Percentiles rank a stretch among this genome's conserved stretches.
Conservation (phyloP, 2,329 filamentous ascomycete species). For the Diplodia intermedia region DNA sequence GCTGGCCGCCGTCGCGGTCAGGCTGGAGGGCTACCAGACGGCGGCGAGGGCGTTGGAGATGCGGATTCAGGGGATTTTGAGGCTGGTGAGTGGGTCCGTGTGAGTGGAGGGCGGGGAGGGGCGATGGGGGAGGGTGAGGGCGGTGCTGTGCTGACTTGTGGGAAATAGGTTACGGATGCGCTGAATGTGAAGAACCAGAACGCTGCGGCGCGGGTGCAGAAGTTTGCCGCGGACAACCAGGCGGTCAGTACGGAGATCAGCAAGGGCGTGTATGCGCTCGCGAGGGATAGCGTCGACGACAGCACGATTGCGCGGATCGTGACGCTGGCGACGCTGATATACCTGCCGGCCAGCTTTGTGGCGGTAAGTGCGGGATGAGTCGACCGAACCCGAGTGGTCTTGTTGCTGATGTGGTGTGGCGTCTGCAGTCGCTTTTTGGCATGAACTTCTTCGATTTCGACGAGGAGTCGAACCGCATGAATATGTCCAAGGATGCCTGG, state of each 20-base stretch:
- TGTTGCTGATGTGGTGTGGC: no score
- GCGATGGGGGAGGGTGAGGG: no score
- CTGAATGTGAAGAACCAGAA: conserved; percentile 26
- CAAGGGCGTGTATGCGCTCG: conserved; percentile 19
- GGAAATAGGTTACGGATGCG: conserved; percentile 21
- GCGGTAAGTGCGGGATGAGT: conserved; percentile 7
- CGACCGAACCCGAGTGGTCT: no score
- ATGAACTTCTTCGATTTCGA: conserved; percentile 28
- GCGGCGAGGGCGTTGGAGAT: not conserved
- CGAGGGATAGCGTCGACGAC: conserved; percentile 18
- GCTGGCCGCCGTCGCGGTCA: not conserved
- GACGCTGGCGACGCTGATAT: conserved; percentile 20
- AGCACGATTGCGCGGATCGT: conserved; percentile 15
- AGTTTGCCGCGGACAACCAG: conserved; percentile 12
- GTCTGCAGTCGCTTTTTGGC: conserved; percentile 15
- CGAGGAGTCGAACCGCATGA: not conserved
- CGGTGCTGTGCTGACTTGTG: no score
- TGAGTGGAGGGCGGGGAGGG: no score
- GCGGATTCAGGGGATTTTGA: conserved; percentile 9
- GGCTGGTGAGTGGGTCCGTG: not conserved
- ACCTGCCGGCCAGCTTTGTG: conserved; percentile 24
- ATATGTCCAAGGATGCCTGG: conserved; percentile 5
- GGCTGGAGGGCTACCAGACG: conserved; percentile 11
- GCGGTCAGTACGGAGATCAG: conserved; percentile 20
- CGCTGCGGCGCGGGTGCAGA: conserved; percentile 1